Evolutionary conservation across 768 basidiomycete species (phyloP), one percentile per base, ranked within the genome.

Genomic region (Boletellus ananas): DNA sequence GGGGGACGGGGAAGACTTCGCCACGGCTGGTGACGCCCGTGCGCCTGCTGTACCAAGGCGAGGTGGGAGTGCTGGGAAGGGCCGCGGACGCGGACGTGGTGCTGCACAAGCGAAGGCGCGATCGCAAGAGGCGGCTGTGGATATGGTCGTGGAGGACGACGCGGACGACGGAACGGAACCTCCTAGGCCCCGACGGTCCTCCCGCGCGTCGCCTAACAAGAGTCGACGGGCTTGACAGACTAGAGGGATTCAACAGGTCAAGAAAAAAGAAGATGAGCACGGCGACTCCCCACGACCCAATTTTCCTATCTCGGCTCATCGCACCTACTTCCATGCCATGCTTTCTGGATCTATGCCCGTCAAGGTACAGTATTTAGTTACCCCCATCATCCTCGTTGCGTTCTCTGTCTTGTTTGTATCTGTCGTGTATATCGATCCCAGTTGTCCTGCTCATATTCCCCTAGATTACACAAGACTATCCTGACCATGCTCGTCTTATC

Each of bases 191-290:
- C 63, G 74, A 46, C 63, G 73, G 35, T 71, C 73, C 14, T 37
- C 60, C 18, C 72, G 73, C 27, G 59, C 66, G 17, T 51, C 64
- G 3, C 67, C 70, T 16, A 64, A 67, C 58, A 74, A 70, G 54
- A 58, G 58, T 31, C 61, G 59, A 17, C 47, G 18, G 40, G 52
- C 25, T 27, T 65, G 20, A 51, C n/a, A 5, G 35, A 33, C 36
- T 41, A 8, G n/a, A 35, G 12, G n/a, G 41, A 20, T 20, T 45
- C 8, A 18, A 21, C 17, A 11, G 33, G 4, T 10, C 12, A 20
- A 50, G 2, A 33, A 34, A 29, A 43, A 36, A 38, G 23, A 29
- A 16, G 6, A 2, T 18, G 34, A 6, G 18, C 35, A 3, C 14
- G 21, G 29, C 43, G 31, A 51, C 46, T 48, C 11, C 43, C 18